Evolutionary conservation across 2,329 filamentous ascomycete species (phyloP), one percentile per base, ranked within the genome.

Genomic region (Fusarium piperis): DNA sequence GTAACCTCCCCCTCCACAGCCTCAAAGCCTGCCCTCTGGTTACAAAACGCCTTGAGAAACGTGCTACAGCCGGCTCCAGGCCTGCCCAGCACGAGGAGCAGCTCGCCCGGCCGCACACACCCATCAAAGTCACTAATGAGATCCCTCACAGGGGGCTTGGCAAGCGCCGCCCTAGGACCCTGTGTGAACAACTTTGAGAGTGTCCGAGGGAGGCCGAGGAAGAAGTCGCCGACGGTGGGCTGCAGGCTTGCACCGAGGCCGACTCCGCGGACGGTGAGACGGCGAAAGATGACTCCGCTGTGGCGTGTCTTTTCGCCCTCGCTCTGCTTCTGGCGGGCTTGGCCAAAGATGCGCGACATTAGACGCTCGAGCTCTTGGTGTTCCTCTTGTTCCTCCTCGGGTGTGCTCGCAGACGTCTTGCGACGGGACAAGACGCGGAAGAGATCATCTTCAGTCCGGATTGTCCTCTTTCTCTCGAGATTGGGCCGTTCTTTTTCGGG

Each of bases 281-380:
- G 84, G 53, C 90, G 90, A 83, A 92, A 94, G 6, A 93, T 81
- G 13, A 94, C 89, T 35, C 92, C 92, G 28, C 88, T 85, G 76
- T 93, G 91, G 23, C 91, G 83, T 0, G 90, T 92, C 77, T 92
- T 89, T 73, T 92, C 91, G 68, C 92, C 91, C 67, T 93, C 88
- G 1, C 90, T 92, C n/a, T 88, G 83, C 48, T 87, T 85, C 71
- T 91, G 90, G 7, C 92, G 85, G 20, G 87, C 87, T 35, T 85
- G 82, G 7, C 92, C 92, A 74, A 93, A 94, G 86, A 94, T 92
- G 4, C 88, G 88, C 0, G 90, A 92, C 83, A 94, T 89, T 39
- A 93, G 80, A 12, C 84, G 83, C 57, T 90, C 85, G 33, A 91
- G 87, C 74, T 90, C 88, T n/a, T 79, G 70, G 2, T 76, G 70